Evolutionary conservation across 345 rosid genomes (phyloP).

Genomic region (Citrus australasica): DNA sequence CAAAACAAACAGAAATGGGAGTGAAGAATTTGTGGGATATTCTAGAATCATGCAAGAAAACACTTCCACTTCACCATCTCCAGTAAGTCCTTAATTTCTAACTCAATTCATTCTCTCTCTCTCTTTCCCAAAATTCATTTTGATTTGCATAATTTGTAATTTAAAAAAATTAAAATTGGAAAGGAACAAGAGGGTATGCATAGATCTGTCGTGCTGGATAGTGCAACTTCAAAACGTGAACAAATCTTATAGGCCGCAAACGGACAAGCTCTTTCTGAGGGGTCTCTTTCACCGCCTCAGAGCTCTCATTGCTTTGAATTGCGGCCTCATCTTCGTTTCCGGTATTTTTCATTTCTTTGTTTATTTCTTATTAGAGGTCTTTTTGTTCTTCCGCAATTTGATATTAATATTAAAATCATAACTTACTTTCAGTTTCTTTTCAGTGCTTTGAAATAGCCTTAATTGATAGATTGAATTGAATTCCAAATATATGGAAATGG

Average conservation of each 20-base stretch:
- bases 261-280: constrained; percentile 58
- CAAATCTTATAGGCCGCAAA: constrained; percentile 49
- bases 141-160: background rate
- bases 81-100: constrained; percentile 36
- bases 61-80: constrained; percentile 73
- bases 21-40: constrained; percentile 90
- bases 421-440: background rate
- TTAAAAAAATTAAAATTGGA: background rate
- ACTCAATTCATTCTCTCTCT: background rate
- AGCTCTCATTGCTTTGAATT: constrained; percentile 88
- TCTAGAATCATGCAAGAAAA: constrained; percentile 88
- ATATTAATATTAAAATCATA: background rate
- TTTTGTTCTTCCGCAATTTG: background rate
- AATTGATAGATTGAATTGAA: too few species aligned
- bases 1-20: constrained; percentile 36
- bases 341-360: constrained; percentile 30
- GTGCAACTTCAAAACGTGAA: constrained; percentile 77
- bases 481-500: background rate
- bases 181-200: constrained; percentile 83
- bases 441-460: background rate
- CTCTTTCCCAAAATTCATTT: background rate
- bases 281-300: constrained; percentile 83
- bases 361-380: background rate
- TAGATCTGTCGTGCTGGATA: constrained; percentile 97
- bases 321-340: constrained; percentile 68